These are phyloP conservation scores for Penicillium ucsense DNA, from an alignment of 495 filamentous ascomycete genomes.

Conservation along the genomic window DNA sequence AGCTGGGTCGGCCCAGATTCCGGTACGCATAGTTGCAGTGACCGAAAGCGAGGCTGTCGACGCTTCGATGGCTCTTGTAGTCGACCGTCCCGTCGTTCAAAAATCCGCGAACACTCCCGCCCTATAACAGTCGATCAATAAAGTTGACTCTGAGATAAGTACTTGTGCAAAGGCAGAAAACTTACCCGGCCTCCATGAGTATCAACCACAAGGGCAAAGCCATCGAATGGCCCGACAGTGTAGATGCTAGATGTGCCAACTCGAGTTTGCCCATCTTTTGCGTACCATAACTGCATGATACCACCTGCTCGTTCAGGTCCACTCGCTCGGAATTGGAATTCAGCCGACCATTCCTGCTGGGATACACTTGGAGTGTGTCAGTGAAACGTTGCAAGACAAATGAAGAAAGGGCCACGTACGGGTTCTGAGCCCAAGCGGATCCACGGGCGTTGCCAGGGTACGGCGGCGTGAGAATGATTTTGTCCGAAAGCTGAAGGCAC, in stretches of 20 bases:
- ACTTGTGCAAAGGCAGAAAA: background rate
- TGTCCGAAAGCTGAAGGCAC: slow-evolving; percentile 62
- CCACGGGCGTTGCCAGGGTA: slow-evolving; percentile 79
- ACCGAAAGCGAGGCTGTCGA: slow-evolving; percentile 84
- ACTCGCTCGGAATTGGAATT: slow-evolving; percentile 78
- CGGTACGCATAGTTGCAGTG: slow-evolving; percentile 88
- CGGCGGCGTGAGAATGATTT: slow-evolving; percentile 83
- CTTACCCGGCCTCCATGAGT: slow-evolving; percentile 66
- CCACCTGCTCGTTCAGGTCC: slow-evolving; percentile 80
- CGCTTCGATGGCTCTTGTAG: slow-evolving; percentile 66
- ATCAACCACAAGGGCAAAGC: slow-evolving; percentile 78
- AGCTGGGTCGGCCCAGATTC: slow-evolving; percentile 75
- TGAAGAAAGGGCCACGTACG: slow-evolving; percentile 30
- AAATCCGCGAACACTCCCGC: slow-evolving; percentile 79
- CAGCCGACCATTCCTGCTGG: slow-evolving; percentile 63
- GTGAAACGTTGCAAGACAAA: slow-evolving; percentile 4
- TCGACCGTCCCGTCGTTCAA: slow-evolving; percentile 83
- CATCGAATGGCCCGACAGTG: slow-evolving; percentile 73
- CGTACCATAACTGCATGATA: slow-evolving; percentile 91
- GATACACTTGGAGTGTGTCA: slow-evolving; percentile 17
- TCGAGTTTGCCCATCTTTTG: slow-evolving; percentile 53
- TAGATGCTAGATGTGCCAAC: slow-evolving; percentile 71
- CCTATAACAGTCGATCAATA: slow-evolving; percentile 30
- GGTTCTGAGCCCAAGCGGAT: slow-evolving; percentile 66
- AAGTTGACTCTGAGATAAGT: background rate